Evolutionary conservation across 2,329 filamentous ascomycete species (phyloP).

Genomic region (Thyridium curvatum): DNA sequence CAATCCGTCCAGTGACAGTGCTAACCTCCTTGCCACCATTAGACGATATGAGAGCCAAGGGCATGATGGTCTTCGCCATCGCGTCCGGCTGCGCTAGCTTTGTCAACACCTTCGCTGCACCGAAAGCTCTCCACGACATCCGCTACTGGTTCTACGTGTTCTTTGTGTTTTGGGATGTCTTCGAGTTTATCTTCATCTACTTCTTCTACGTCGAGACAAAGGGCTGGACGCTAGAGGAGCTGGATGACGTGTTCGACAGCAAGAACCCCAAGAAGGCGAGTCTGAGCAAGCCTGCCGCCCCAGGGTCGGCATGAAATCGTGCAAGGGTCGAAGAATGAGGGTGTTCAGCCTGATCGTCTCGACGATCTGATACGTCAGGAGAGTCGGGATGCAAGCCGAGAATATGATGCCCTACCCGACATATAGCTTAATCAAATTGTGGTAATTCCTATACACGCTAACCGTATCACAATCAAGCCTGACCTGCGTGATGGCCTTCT

Average conservation of each 20-base stretch:
- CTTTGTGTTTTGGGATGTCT: neutral
- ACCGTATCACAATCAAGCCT: too few species aligned
- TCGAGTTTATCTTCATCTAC: neutral
- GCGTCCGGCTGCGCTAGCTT: neutral
- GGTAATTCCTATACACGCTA: too few species aligned
- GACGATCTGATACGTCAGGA: too few species aligned
- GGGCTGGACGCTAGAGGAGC: constrained; percentile 4
- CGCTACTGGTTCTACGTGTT: constrained; percentile 28
- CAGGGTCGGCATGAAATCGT: too few species aligned
- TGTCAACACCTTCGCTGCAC: neutral
- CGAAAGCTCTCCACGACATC: neutral
- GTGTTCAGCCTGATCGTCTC: too few species aligned
- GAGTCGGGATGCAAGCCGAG: too few species aligned
- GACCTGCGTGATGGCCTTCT: too few species aligned
- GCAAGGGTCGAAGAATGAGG: too few species aligned
- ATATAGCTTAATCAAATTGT: too few species aligned
- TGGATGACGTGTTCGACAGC: constrained; percentile 6
- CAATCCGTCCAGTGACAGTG: neutral
- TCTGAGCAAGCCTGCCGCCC: too few species aligned
- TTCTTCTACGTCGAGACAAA: constrained; percentile 34
- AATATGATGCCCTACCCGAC: too few species aligned
- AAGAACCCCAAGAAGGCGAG: constrained; percentile 10
- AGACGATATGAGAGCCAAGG: neutral
- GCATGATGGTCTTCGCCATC: neutral
- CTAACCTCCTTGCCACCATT: neutral